Conservation (phyloP, 2,329 filamentous ascomycete species). For the Herpotrichia juniperi region DNA sequence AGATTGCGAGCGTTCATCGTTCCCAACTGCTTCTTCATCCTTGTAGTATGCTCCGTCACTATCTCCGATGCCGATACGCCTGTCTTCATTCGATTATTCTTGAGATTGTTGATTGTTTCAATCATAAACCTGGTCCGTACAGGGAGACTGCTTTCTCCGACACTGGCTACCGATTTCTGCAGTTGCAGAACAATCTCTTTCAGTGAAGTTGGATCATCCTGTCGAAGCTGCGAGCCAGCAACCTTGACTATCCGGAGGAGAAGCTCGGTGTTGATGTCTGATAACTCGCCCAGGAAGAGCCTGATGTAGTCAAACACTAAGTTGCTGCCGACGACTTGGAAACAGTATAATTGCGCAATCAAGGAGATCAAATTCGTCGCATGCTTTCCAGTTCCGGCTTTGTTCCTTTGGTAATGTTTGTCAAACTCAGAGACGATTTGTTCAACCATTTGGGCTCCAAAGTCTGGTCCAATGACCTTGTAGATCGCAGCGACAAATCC, state of each 20-base stretch:
- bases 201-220: slow-evolving; percentile 85
- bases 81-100: slow-evolving; percentile 89
- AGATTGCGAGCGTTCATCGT: slow-evolving; percentile 72
- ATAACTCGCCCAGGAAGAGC: slow-evolving; percentile 74
- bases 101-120: slow-evolving; percentile 91
- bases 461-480: slow-evolving; percentile 84
- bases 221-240: slow-evolving; percentile 77
- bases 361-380: slow-evolving; percentile 80
- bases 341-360: slow-evolving; percentile 86
- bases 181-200: slow-evolving; percentile 87
- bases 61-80: slow-evolving; percentile 73
- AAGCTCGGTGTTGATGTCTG: slow-evolving; percentile 86
- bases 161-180: slow-evolving; percentile 71
- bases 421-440: slow-evolving; percentile 78
- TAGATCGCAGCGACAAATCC: slow-evolving; percentile 90
- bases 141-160: slow-evolving; percentile 74
- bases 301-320: slow-evolving; percentile 92
- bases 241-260: slow-evolving; percentile 83
- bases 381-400: slow-evolving; percentile 56
- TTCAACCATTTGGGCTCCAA: slow-evolving; percentile 86
- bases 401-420: slow-evolving; percentile 60
- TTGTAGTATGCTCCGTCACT: slow-evolving; percentile 79
- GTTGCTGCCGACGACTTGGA: slow-evolving; percentile 82
- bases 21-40: slow-evolving; percentile 88
- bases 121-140: slow-evolving; percentile 97